Evolutionary conservation across 345 rosid genomes (phyloP), one percentile per base, ranked within the genome.

Genomic region (Moricandia arvensis): DNA sequence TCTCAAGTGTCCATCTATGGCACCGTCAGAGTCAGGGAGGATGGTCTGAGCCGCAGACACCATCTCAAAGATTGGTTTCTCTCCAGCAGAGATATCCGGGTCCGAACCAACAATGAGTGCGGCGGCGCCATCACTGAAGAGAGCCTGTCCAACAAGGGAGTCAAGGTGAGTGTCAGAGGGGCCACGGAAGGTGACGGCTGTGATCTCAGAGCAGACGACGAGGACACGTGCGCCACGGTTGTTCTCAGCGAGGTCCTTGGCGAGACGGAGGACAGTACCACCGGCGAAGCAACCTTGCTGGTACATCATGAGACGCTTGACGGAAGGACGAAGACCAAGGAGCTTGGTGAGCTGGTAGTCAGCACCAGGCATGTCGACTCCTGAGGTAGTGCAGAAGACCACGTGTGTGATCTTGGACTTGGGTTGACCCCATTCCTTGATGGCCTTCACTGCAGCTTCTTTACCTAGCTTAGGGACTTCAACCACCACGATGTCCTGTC

Each of bases 321-420:
- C 92, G 1, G 93, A 89, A 10, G 94, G 89, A 6, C 90, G 85
- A 8, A 91, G 93, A 4, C 97, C 96, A 7, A 89, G 81, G 15
- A 91, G 91, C 80, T 91, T 91, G 3, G 95, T 89, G 69, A 91
- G 93, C 79, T 89, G 95, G 85, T 89, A 91, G 80, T 91, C 97
- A 1, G 97, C 97, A 1, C 96, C 97, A 13, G 97, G 95, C 97
- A 91, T 91, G 86, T 91, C 97, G 0, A 89, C 96, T 0, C 97
- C 95, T 0, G 93, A 86, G 2, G 97, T 88, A 3, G 97, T 91
- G 74, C 97, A 91, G 80, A 91, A 91, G 69, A 91, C 83, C 1
- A 91, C 81, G 16, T 91, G 97, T 9, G 97, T 91, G 80, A 91
- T 87, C 80, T 87, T 91, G 10, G 95, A 89, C 76, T 89, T 91